Evolutionary conservation across 2,329 filamentous ascomycete species (phyloP), one percentile per base, ranked within the genome.

Genomic region (Fusarium odoratissimum): DNA sequence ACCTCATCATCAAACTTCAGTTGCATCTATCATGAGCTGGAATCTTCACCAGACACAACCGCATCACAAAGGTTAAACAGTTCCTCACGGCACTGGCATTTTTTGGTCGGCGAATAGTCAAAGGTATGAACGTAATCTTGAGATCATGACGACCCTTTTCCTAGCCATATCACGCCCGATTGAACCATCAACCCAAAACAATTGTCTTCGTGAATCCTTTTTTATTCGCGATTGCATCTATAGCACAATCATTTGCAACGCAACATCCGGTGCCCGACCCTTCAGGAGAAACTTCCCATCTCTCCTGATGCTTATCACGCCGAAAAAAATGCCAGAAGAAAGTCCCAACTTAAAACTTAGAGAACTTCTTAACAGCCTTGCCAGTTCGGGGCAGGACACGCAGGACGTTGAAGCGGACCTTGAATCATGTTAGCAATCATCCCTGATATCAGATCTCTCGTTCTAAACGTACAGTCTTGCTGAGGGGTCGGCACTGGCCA

Each of bases 331-430:
- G 85, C 85, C 86, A 86, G 75, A 82, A 81, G 78, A 82, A 78
- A 83, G 80, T 74, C 80, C 81, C 80, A 81, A 82, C 82, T 92
- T 97, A 99, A 91, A 99, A 99, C 91, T 99, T 99, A 90, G 86
- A 90, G 92, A 99, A 99, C 86, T 91, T 87, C 95, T 99, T 99
- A 86, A 98, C 95, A 81, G 91, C 88, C 92, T 98, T 98, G 88
- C 95, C 94, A 82, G 94, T 97, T 89, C 95, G 92, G 87, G 95
- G 95, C 82, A 98, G 93, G 82, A 99, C 96, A 83, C 96, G 95
- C 84, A 99, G 94, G 84, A 98, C 95, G 90, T 99, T 99, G 94
- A 99, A 99, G 85, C 96, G 96, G 84, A 97, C 93, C 95, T 97
- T 77, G 21, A 35, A 31, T 23, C 4, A 60, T 62, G 71, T 83